Evolutionary conservation across 2,329 filamentous ascomycete genomes (phyloP), one percentile per base, ranked within the genome.

Genomic region (Seiridium cupressi): DNA sequence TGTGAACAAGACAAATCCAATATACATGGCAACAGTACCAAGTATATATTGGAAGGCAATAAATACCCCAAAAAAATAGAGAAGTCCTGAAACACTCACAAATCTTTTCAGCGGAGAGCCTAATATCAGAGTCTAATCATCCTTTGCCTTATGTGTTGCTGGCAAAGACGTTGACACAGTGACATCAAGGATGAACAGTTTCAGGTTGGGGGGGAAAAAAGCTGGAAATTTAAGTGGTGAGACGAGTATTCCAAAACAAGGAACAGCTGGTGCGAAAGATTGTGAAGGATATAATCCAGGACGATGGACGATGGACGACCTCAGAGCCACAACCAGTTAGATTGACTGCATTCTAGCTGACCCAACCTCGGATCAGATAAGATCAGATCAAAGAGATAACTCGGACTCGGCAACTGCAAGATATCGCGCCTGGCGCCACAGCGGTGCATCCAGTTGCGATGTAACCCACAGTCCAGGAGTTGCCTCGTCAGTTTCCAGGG

Each of bases 341-440:
- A 51, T 31, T 13, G 13, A 9, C 3, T 10, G 5, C 18, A 35
- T 35, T 38, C 38, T 11, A 35, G 49, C 49, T 53, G 49, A 53
- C 49, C 13, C 11, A 32, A 38, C n/a, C 48, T 53, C 36, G 49
- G 48, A 59, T 59, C 57, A 59, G 57, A 59, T 59, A 59, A 59
- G 57, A 59, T 53, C 57, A 53, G 57, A 26, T 26, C 18, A 26
- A 26, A 26, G 18, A 26, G 18, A 53, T 59, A 59, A 53, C 57
- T 59, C 57, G 57, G 36, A 59, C 49, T 59, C 57, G 57, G 48
- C 42, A 51, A 55, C 18, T 42, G 36, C 57, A 34, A 46, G 40
- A 44, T 31, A 26, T 26, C 18, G 18, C 18, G 18, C 18, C 18
- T 26, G 18, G 18, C 18, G 18, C 18, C 18, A 26, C 18, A 26